Percentiles rank a stretch among this genome's conserved stretches.
These are phyloP conservation scores for Trypethelium eluteriae DNA, from an alignment of 495 filamentous ascomycete species.

Conservation along the genomic window DNA sequence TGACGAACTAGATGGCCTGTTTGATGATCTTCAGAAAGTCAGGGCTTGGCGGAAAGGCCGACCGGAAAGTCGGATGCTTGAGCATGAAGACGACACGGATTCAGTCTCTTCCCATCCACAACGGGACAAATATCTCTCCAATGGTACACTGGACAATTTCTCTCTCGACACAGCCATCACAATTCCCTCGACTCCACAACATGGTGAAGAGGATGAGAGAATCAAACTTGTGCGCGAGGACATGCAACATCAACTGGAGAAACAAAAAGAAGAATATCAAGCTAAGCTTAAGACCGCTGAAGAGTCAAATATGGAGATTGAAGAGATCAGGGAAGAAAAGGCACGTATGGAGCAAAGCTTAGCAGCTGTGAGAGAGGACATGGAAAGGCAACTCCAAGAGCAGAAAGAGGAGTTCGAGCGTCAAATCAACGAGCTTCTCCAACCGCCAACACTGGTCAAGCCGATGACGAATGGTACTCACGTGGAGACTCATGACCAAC, in stretches of 20 bases:
- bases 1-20: slow-evolving; percentile 88
- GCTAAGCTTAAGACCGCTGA: slow-evolving; percentile 73
- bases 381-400: slow-evolving; percentile 48
- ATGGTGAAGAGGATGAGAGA: slow-evolving; percentile 63
- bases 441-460: slow-evolving; percentile 30
- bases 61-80: slow-evolving; percentile 42
- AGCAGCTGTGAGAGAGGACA: slow-evolving; percentile 70
- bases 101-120: slow-evolving; percentile 81
- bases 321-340: slow-evolving; percentile 79
- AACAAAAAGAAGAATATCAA: slow-evolving; percentile 76
- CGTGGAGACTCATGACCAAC: slow-evolving; percentile 6
- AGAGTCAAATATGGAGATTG: slow-evolving; percentile 66
- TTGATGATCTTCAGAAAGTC: slow-evolving; percentile 87
- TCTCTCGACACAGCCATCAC: slow-evolving; percentile 91
- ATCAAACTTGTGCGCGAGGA: slow-evolving; percentile 70
- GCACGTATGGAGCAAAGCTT: slow-evolving; percentile 79
- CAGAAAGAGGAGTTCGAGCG: slow-evolving; percentile 61
- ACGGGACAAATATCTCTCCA: slow-evolving; percentile 93
- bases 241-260: slow-evolving; percentile 82
- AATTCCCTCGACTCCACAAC: slow-evolving; percentile 83
- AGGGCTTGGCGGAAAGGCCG: slow-evolving; percentile 72
- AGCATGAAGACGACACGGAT: slow-evolving; percentile 78
- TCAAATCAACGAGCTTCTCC: slow-evolving; percentile 54
- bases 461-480: slow-evolving; percentile 30
- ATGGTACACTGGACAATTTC: slow-evolving; percentile 91